Percentiles rank a stretch among this genome's conserved stretches.
phyloP scores from a whole-genome alignment of 768 basidiomycete genomes.

The Podaxis sp. region DNA sequence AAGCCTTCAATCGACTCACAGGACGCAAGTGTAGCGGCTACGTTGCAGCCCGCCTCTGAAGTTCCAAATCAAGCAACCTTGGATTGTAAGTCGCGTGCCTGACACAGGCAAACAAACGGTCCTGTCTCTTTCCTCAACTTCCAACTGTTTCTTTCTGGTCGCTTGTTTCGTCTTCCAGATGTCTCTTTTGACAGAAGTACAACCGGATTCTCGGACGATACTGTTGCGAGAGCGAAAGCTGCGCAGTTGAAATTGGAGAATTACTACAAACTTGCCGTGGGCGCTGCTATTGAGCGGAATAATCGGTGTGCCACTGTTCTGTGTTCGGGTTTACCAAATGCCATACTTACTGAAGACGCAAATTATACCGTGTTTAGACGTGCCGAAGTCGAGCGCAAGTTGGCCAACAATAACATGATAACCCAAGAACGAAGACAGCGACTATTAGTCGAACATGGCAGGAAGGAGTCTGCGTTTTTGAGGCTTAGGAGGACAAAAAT shows the following conservation, averaged over 20 bases:
- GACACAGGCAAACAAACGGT: background rate
- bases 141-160: background rate
- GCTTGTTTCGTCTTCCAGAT: conserved; percentile 40
- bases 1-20: background rate
- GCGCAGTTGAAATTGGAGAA: conserved; percentile 96
- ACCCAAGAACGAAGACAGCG: conserved; percentile 85
- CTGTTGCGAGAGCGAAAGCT: conserved; percentile 79
- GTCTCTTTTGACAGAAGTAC: conserved; percentile 90
- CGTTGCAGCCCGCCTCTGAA: background rate
- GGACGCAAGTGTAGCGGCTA: background rate
- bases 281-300: conserved; percentile 92
- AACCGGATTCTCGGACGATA: conserved; percentile 74
- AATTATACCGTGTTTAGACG: conserved; percentile 47
- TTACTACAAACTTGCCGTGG: conserved; percentile 96
- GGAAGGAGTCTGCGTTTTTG: conserved; percentile 86
- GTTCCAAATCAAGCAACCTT: conserved; percentile 21
- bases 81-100: conserved; percentile 29
- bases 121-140: too few species aligned
- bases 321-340: background rate
- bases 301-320: conserved; percentile 54
- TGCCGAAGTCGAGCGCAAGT: conserved; percentile 79
- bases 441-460: conserved; percentile 79
- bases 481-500: conserved; percentile 87
- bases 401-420: conserved; percentile 65
- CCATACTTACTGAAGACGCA: background rate